phyloP scores from a whole-genome alignment of 139 green algal genomes.

The Desmodesmus armatus region DNA sequence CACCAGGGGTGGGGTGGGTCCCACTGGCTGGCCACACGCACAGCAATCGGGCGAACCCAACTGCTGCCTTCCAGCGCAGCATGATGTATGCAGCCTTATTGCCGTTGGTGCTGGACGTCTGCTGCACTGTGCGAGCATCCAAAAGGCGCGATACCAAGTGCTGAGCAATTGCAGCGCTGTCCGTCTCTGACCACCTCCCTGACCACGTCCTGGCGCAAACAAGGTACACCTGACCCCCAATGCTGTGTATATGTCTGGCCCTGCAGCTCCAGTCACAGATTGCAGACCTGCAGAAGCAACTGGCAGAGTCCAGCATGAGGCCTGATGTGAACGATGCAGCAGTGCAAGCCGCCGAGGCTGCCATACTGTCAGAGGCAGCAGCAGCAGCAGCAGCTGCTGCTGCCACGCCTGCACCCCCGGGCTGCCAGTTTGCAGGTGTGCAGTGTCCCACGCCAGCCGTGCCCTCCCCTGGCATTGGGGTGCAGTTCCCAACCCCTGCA shows the following conservation, averaged over 20 bases:
- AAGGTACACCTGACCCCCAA: too few species aligned
- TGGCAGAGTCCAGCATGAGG: neutral
- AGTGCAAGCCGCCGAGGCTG: conserved; percentile 19
- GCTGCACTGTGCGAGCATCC: too few species aligned
- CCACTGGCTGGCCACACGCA: too few species aligned
- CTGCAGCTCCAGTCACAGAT: conserved; percentile 31
- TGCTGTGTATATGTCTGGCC: too few species aligned
- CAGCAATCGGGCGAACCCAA: too few species aligned
- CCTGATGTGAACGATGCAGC: conserved; percentile 12
- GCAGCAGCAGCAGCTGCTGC: conserved; percentile 2
- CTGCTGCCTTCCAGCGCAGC: too few species aligned
- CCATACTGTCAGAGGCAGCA: neutral
- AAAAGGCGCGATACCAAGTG: too few species aligned
- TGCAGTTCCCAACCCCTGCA: conserved; percentile 35
- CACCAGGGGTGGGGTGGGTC: neutral
- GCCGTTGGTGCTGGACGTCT: too few species aligned
- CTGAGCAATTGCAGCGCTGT: too few species aligned
- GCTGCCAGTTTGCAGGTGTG: neutral
- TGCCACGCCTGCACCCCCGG: neutral
- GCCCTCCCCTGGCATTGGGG: conserved; percentile 19
- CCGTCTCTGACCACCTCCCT: too few species aligned
- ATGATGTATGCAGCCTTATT: too few species aligned
- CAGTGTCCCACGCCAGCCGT: conserved; percentile 36
- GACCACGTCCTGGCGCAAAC: too few species aligned
- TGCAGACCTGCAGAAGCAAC: conserved; percentile 23